phyloP scores from a whole-genome alignment of 331 rosid species.

The Acacia concinna region DNA sequence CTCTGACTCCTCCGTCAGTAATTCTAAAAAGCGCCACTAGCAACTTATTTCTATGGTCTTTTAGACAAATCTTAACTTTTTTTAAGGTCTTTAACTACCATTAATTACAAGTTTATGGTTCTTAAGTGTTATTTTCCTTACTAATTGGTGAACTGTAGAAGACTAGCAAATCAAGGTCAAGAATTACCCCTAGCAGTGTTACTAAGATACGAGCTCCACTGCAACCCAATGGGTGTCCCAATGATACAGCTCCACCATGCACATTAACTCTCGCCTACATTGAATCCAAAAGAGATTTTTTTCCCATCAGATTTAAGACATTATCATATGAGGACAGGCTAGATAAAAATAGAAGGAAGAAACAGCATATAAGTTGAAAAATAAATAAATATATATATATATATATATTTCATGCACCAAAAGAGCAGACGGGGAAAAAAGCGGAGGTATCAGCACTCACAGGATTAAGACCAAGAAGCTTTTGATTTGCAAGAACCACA shows the following conservation, averaged over 20 bases:
- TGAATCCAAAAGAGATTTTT: slow-evolving; percentile 31
- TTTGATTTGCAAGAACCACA: slow-evolving; percentile 88
- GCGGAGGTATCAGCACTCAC: slow-evolving; percentile 53
- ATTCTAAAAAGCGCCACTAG: not conserved
- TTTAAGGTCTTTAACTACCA: not conserved
- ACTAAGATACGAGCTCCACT: slow-evolving; percentile 97
- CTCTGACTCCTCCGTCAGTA: not conserved
- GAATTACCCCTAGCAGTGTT: slow-evolving; percentile 82
- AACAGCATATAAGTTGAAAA: slow-evolving; percentile 2
- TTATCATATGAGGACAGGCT: not conserved
- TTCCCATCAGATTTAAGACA: slow-evolving; percentile 6
- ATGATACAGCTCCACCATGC: slow-evolving; percentile 92
- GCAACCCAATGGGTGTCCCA: slow-evolving; percentile 97
- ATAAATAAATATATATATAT: too few species aligned
- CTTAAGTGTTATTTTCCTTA: not conserved
- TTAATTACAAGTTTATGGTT: not conserved
- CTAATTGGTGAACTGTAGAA: not conserved
- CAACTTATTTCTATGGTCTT: not conserved
- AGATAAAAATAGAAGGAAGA: slow-evolving; percentile 8
- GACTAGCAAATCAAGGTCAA: not conserved
- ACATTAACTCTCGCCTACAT: slow-evolving; percentile 72
- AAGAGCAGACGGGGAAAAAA: slow-evolving; percentile 9
- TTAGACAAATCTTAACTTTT: not conserved
- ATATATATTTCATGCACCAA: not conserved
- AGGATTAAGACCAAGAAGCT: slow-evolving; percentile 81